Conservation (phyloP, 148 eudicot species). For the Tetragonia tetragonoides region DNA sequence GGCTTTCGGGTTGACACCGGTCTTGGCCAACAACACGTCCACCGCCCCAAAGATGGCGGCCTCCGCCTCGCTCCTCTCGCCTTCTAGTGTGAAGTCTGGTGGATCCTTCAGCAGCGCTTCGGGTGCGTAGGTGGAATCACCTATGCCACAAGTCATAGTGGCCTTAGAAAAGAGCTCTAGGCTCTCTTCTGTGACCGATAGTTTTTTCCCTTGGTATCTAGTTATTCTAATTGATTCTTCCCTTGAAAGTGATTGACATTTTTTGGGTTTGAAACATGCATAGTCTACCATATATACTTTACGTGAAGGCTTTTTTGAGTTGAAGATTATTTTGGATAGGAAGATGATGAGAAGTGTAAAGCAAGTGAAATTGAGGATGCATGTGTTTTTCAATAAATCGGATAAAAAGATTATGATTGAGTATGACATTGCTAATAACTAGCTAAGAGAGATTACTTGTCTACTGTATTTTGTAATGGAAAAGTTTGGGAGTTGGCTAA, state of each 20-base stretch:
- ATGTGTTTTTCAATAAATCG: not conserved
- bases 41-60: not conserved
- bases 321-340: not conserved
- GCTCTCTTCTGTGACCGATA: not conserved
- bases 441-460: no score
- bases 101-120: not conserved
- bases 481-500: no score
- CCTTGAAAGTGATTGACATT: conserved; percentile 5
- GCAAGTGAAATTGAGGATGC: not conserved
- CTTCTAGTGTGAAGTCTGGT: not conserved
- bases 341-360: not conserved
- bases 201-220: not conserved
- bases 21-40: conserved; percentile 8
- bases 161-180: not conserved
- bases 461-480: no score
- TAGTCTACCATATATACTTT: conserved; percentile 10
- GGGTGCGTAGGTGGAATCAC: not conserved
- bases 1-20: not conserved
- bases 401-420: not conserved
- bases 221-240: not conserved
- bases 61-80: conserved; percentile 1
- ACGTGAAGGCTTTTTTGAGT: conserved; percentile 6
- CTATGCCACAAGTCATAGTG: not conserved
- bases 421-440: not conserved
- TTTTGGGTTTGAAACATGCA: conserved; percentile 20